Base-by-base conservation (phyloP, 1,284 basidiomycete species). In the Rhodotorula sp. region DNA sequence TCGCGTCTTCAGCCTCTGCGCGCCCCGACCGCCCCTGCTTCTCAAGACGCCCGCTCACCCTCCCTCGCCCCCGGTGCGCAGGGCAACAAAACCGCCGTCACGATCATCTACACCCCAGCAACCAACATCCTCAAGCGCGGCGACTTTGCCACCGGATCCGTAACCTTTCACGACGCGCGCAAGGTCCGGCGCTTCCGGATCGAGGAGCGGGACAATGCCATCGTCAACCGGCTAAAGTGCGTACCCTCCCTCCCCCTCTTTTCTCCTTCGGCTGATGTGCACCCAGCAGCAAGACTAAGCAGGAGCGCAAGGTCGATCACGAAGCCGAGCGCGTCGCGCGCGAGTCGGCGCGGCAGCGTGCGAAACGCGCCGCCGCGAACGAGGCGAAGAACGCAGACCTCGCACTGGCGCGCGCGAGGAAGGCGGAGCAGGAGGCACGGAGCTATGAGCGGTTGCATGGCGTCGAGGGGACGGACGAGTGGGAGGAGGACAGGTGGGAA, bases 141-240 rank as follows among this genome's bases (percentile, higher is more conserved):
- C 1, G 93, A 96, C 80, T 96, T 96, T 93, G 93, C 92, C 0
- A 89, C 95, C 3, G 96, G 97, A 0, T 90, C 95, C 78, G 97
- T 99, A 0, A 90, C 92, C 0, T 99, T 99, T 81, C 91, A 96
- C 78, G 91, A 85, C 68, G 94, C 97, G 80, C 91, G 94, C 78
- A 86, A 86, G 82, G 70, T 72, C 55, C 65, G 84, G 36, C 68
- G 78, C 89, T 91, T 93, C 9, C 87, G 96, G 79, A 84, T 98
- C 19, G 80, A 86, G 2, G 89, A 89, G 67, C 88, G 94, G 53
- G 91, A 97, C 76, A 99, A 98, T 79, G 81, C 85, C 5, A 91
- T 97, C 68, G 91, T 99, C 37, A 98, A 98, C 79, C 87, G 96
- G 29, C 83, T 99, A 59, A 96, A n/a, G 70, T 72, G 29, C 53